Conservation (phyloP, 768 basidiomycete species). For the Tephrocybe sp. region DNA sequence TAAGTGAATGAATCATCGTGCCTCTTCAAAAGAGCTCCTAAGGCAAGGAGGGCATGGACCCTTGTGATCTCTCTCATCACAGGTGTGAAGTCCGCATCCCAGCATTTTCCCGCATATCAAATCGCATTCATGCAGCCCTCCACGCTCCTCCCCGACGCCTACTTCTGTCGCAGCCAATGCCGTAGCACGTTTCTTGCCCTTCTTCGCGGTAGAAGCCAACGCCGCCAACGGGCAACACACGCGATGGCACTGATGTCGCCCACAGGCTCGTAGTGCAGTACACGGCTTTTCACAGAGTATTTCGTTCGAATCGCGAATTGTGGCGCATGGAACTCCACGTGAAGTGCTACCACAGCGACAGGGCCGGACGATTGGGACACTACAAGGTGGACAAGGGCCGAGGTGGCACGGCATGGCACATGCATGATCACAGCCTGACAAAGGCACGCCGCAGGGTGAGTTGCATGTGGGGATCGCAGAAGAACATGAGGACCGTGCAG, state of each 20-base stretch:
- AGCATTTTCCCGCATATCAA: slow-evolving; percentile 73
- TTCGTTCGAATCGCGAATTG: slow-evolving; percentile 42
- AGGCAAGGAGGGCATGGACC: slow-evolving; percentile 83
- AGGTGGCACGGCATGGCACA: slow-evolving; percentile 73
- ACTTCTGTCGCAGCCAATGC: slow-evolving; percentile 18
- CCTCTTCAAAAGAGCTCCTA: slow-evolving; percentile 91
- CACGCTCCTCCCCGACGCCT: slow-evolving; percentile 53
- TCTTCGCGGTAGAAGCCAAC: slow-evolving; percentile 44
- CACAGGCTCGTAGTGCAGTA: slow-evolving; percentile 74
- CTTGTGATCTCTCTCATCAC: slow-evolving; percentile 78
- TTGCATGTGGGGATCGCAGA: slow-evolving; percentile 81
- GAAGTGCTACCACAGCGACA: slow-evolving; percentile 85
- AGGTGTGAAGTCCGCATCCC: slow-evolving; percentile 74
- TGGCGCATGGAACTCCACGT: slow-evolving; percentile 52
- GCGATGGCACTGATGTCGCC: slow-evolving; percentile 81
- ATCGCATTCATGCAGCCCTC: slow-evolving; percentile 83
- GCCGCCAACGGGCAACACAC: slow-evolving; percentile 88
- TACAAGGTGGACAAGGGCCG: slow-evolving; percentile 80
- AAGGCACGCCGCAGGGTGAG: slow-evolving; percentile 61
- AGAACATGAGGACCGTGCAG: slow-evolving; percentile 53
- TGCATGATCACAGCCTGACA: slow-evolving; percentile 66
- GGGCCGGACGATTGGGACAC: slow-evolving; percentile 61
- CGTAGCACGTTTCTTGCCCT: slow-evolving; percentile 55
- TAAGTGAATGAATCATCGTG: slow-evolving; percentile 25
- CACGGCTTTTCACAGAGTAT: slow-evolving; percentile 83